These are phyloP conservation scores for Fistulinella cinereoalba DNA, from an alignment of 1,284 basidiomycete species.

Conservation along the genomic window DNA sequence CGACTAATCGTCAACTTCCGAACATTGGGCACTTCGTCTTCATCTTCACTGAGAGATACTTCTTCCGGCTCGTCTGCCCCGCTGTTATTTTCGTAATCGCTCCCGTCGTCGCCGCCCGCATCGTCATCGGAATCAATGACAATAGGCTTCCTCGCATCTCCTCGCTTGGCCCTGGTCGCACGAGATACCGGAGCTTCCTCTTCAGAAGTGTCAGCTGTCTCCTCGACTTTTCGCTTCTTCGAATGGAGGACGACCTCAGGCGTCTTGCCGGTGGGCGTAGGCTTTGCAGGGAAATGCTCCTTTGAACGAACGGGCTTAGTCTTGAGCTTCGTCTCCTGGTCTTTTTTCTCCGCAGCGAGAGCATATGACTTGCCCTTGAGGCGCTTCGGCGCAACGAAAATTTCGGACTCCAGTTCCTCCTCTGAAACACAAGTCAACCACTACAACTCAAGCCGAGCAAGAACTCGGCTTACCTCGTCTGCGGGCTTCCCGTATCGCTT, in stretches of 20 bases:
- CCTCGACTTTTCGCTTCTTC: slow-evolving; percentile 18
- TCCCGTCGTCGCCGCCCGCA: slow-evolving; percentile 16
- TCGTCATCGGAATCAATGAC: slow-evolving; percentile 49
- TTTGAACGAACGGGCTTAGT: slow-evolving; percentile 5
- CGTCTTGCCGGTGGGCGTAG: slow-evolving; percentile 41
- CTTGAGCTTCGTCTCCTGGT: slow-evolving; percentile 19
- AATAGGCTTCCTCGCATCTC: slow-evolving; percentile 36
- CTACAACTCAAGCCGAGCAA: slow-evolving; percentile 6
- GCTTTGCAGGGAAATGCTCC: slow-evolving; percentile 28
- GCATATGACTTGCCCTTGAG: slow-evolving; percentile 72
- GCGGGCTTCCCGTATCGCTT: slow-evolving; percentile 59
- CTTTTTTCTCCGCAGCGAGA: slow-evolving; percentile 45
- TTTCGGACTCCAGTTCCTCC: slow-evolving; percentile 46
- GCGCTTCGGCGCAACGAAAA: slow-evolving; percentile 58
- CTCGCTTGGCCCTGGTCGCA: slow-evolving; percentile 34
- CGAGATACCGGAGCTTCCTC: slow-evolving; percentile 34
- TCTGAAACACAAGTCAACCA: slow-evolving; percentile 29
- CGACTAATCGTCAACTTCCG: slow-evolving; percentile 18
- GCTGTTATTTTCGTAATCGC: slow-evolving; percentile 22
- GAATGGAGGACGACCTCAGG: slow-evolving; percentile 53
- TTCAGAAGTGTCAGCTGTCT: slow-evolving; percentile 35
- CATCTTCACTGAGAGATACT: slow-evolving; percentile 20
- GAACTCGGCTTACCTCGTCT: slow-evolving; percentile 47
- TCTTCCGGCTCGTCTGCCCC: slow-evolving; percentile 19
- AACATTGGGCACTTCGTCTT: slow-evolving; percentile 22